Evolutionary conservation across 2,329 filamentous ascomycete genomes (phyloP).

Genomic region (Cordyceps javanica): DNA sequence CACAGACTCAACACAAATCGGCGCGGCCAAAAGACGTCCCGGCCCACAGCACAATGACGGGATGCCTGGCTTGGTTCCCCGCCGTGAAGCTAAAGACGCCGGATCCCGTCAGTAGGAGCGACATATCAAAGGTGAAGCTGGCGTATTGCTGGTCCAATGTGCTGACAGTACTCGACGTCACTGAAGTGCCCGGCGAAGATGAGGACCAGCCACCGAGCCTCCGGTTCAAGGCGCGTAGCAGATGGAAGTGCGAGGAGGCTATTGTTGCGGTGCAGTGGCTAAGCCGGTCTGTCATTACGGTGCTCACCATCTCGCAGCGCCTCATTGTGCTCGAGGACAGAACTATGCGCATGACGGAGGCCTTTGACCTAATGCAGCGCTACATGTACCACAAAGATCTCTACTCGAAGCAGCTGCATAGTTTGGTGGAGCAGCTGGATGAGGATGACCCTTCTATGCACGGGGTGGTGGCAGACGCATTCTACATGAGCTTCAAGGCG

Average conservation of each 20-base stretch:
- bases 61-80: constrained; percentile 94
- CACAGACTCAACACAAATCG: constrained; percentile 93
- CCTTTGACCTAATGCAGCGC: constrained; percentile 84
- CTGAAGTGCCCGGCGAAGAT: constrained; percentile 62
- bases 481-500: constrained; percentile 93
- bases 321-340: constrained; percentile 88
- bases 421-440: constrained; percentile 79
- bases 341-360: constrained; percentile 84
- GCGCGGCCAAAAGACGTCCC: constrained; percentile 84
- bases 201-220: constrained; percentile 73
- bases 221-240: constrained; percentile 72
- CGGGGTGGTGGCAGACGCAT: constrained; percentile 92
- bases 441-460: constrained; percentile 87
- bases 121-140: constrained; percentile 75
- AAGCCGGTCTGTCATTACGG: constrained; percentile 82
- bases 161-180: constrained; percentile 85
- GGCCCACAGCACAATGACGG: constrained; percentile 86
- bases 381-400: constrained; percentile 88
- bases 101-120: constrained; percentile 59
- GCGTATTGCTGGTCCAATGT: constrained; percentile 99
- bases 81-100: constrained; percentile 83
- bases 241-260: constrained; percentile 91
- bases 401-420: constrained; percentile 81
- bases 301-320: constrained; percentile 90
- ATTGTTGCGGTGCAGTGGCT: constrained; percentile 97